Conservation (phyloP, 2,329 filamentous ascomycete species). For the Colletotrichum sp. region DNA sequence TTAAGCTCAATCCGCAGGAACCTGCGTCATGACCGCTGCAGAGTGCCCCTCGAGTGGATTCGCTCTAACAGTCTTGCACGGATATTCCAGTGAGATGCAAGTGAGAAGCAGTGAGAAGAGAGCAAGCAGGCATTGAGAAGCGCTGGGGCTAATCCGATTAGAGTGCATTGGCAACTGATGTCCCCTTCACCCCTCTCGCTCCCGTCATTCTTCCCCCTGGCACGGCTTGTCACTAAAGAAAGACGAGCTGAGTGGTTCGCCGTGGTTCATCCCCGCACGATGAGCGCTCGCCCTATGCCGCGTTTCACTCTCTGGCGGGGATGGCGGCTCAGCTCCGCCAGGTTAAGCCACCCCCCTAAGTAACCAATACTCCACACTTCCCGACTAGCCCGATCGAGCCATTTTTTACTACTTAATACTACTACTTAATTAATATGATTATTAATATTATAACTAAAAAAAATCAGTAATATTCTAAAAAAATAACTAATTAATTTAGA, state of each 20-base stretch:
- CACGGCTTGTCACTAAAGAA: neutral
- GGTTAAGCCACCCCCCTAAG: no score
- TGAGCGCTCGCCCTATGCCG: neutral
- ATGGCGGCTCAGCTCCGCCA: neutral
- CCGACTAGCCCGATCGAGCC: no score
- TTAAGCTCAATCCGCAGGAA: slow-evolving; percentile 17
- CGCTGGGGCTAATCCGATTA: neutral
- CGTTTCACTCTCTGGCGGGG: slow-evolving; percentile 3
- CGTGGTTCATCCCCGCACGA: slow-evolving; percentile 15
- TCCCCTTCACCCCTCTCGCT: neutral
- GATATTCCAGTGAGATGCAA: neutral
- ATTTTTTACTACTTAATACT: no score
- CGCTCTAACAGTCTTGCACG: neutral
- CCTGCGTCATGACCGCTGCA: slow-evolving; percentile 18
- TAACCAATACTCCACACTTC: no score
- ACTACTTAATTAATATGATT: no score
- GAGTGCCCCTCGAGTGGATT: neutral
- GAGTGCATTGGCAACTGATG: neutral
- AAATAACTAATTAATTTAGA: no score
- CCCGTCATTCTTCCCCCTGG: neutral
- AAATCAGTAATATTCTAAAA: no score
- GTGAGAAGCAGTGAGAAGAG: neutral
- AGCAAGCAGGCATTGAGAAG: neutral
- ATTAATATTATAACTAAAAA: no score
- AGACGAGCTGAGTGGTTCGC: neutral